Base-by-base conservation (phyloP, 2,329 filamentous ascomycete species). In the Alternaria gansuensis region DNA sequence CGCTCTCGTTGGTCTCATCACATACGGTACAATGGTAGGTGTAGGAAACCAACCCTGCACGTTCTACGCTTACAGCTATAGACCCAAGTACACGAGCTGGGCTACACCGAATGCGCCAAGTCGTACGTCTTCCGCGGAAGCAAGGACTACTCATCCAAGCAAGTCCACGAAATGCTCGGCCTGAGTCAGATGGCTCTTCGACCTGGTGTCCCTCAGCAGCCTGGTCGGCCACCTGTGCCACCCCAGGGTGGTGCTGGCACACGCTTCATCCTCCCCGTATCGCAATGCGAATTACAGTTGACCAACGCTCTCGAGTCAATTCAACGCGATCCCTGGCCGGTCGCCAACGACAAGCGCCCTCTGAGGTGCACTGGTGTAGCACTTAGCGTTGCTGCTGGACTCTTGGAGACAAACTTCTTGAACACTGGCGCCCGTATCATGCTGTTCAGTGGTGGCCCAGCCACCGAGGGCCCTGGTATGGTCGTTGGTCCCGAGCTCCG, bases 111-210 rank as follows among this genome's bases (percentile, higher is more conserved):
- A 80, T 99, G 95, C 79, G 92, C 95, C 66, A 99, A 98, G 81
- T 97, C 94, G 5, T 99, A 97, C 73, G 95, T 99, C 40, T 99
- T 99, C 85, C 88, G 94, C 56, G 95, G 95, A 37, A 97, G 89
- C 83, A 99, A 98, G 83, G 95, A 99, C 74, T 99, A 99, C 78
- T 86, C 89, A n/a, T 91, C 93, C 53, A 98, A 98, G 82, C 93
- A 98, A 77, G 93, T 99, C n/a, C 94, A 98, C 79, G 95, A 99
- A 75, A 99, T 99, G 95, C 88, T 99, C 50, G 95, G 93, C 28
- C 84, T 97, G 54, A 84, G 89, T 46, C 86, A 90, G 21, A 83
- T 90, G 24, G 87, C 88, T 34, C 78, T 92, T 64, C 88, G 95
- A 65, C 92, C 93, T 24, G 71, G 69, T 45, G 81, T 85, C 74